These are phyloP conservation scores for Brassica hybrid DNA, from an alignment of 441 rosid genomes.

Conservation along the genomic window DNA sequence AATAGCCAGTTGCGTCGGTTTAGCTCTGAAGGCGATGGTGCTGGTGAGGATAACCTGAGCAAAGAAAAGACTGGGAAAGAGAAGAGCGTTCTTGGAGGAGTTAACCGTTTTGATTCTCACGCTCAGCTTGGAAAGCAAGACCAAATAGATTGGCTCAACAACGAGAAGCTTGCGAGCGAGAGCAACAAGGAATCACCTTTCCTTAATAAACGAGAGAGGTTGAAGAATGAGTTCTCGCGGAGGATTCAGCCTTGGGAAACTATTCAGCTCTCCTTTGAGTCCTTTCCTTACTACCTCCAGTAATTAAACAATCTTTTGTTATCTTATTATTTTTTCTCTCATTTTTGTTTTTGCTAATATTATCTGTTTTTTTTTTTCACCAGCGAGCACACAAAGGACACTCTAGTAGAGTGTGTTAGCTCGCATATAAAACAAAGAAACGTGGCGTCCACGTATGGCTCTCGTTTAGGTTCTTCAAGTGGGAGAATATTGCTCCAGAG, in stretches of 20 bases:
- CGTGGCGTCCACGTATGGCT: slow-evolving; percentile 61
- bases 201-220: slow-evolving; percentile 71
- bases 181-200: slow-evolving; percentile 79
- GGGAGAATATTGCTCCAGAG: slow-evolving; percentile 93
- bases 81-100: slow-evolving; percentile 44
- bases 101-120: slow-evolving; percentile 57
- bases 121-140: slow-evolving; percentile 83
- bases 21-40: slow-evolving; percentile 84
- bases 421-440: slow-evolving; percentile 82
- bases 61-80: slow-evolving; percentile 53
- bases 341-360: slow-evolving; percentile 5
- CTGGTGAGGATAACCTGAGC: slow-evolving; percentile 62
- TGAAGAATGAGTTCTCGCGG: slow-evolving; percentile 76
- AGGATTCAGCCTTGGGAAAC: slow-evolving; percentile 92
- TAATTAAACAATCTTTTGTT: slow-evolving; percentile 38
- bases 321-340: neutral
- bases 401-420: slow-evolving; percentile 81
- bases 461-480: slow-evolving; percentile 80
- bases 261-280: slow-evolving; percentile 85
- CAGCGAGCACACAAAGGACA: slow-evolving; percentile 76
- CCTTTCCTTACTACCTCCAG: slow-evolving; percentile 89
- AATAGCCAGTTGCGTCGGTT: slow-evolving; percentile 57
- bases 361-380: slow-evolving; percentile 21
- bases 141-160: slow-evolving; percentile 90
- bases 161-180: slow-evolving; percentile 76